These are phyloP conservation scores for Candida suzukii DNA, from an alignment of 805 yeast species.

Conservation along the genomic window DNA sequence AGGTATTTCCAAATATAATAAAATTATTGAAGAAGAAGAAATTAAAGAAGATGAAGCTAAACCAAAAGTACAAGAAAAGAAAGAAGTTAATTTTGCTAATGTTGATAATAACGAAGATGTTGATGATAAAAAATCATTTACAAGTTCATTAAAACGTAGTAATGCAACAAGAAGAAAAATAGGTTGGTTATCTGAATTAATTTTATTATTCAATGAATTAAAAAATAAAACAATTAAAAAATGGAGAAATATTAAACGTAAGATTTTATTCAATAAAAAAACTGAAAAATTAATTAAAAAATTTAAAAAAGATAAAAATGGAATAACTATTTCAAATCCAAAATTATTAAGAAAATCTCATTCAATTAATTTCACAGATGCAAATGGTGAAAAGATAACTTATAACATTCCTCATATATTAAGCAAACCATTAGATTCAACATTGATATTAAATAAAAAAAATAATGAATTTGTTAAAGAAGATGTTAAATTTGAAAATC, in stretches of 20 bases:
- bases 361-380: neutral
- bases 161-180: slow-evolving; percentile 25
- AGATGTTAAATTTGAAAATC: neutral
- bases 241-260: slow-evolving; percentile 15
- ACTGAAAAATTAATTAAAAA: neutral
- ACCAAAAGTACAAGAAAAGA: too few relatives aligned
- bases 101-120: neutral
- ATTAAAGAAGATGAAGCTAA: slow-evolving; percentile 1
- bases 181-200: slow-evolving; percentile 20
- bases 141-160: slow-evolving; percentile 15
- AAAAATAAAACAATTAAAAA: slow-evolving; percentile 8
- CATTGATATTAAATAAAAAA: neutral
- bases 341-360: neutral
- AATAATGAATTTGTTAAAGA: neutral
- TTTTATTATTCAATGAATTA: slow-evolving; percentile 6
- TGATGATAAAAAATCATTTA: neutral
- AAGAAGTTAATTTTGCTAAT: too few relatives aligned
- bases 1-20: neutral
- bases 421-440: too few relatives aligned
- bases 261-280: slow-evolving; percentile 5
- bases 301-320: neutral
- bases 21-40: too few relatives aligned
- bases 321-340: neutral
- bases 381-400: neutral
- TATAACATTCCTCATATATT: neutral